These are phyloP conservation scores for Exophiala sideris DNA, from an alignment of 2,329 filamentous ascomycete genomes.

Conservation along the genomic window DNA sequence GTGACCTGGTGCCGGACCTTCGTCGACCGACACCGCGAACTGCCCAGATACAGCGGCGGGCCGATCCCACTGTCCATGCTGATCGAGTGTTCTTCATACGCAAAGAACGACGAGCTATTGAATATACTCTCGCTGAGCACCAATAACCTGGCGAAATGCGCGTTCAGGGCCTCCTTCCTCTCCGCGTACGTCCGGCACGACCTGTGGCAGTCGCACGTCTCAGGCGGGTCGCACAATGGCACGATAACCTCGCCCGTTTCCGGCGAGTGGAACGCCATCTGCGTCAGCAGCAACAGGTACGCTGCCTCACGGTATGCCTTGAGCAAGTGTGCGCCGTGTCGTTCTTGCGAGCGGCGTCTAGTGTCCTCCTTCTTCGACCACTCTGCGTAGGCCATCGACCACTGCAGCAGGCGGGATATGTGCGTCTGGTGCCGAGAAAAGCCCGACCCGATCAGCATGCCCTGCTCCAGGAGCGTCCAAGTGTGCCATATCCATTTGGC, in stretches of 20 bases:
- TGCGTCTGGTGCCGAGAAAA: conserved; percentile 24
- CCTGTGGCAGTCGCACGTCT: conserved; percentile 23
- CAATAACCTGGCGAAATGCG: conserved; percentile 26
- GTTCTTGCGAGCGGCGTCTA: conserved; percentile 2
- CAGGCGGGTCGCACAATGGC: conserved; percentile 22
- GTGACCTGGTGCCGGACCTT: conserved; percentile 28
- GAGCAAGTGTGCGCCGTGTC: conserved; percentile 15
- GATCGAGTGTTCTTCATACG: conserved; percentile 23
- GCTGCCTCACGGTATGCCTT: conserved; percentile 24
- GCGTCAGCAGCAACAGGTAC: conserved; percentile 22
- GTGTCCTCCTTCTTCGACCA: conserved; percentile 17
- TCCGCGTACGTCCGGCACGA: conserved; percentile 23
- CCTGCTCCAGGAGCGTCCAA: conserved; percentile 21
- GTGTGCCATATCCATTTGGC: conserved; percentile 27
- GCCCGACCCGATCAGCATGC: conserved; percentile 11
- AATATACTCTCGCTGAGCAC: conserved; percentile 25
- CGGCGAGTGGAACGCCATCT: conserved; percentile 25
- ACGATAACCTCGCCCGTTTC: conserved; percentile 24
- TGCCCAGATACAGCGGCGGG: conserved; percentile 19
- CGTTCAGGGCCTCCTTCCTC: conserved; percentile 24
- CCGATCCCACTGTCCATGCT: conserved; percentile 26
- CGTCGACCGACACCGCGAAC: conserved; percentile 16
- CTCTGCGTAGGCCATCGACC: conserved; percentile 28
- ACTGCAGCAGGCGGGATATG: conserved; percentile 25
- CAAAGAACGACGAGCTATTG: conserved; percentile 18